phyloP scores from a whole-genome alignment of 2,329 filamentous ascomycete species.

The Truncatella angustata region DNA sequence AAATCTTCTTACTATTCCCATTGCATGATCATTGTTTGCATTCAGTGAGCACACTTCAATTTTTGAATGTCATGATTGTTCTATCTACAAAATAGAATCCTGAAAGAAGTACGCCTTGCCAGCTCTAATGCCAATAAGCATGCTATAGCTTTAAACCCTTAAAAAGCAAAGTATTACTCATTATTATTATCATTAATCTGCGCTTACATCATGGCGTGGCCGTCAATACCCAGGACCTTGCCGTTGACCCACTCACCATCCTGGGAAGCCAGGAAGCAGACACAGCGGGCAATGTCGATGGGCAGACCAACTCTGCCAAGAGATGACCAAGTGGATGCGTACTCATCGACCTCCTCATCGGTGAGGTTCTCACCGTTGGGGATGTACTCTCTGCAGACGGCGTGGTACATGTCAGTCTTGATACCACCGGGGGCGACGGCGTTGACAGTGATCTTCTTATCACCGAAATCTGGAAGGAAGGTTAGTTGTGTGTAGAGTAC shows the following conservation, averaged over 20 bases:
- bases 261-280: conserved; percentile 50
- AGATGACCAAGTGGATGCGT: conserved; percentile 62
- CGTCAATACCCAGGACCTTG: conserved; percentile 15
- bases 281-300: conserved; percentile 65
- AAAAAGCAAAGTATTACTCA: neutral
- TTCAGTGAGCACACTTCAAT: no score
- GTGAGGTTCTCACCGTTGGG: conserved; percentile 52
- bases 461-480: conserved; percentile 51
- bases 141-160: neutral
- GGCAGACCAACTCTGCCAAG: conserved; percentile 65
- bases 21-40: no score
- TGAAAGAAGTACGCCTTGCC: neutral
- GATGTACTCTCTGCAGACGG: conserved; percentile 63
- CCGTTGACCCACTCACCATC: conserved; percentile 48
- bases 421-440: conserved; percentile 65
- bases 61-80: neutral
- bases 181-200: neutral
- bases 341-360: conserved; percentile 62
- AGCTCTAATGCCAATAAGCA: neutral
- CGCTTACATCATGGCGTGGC: conserved; percentile 18
- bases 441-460: conserved; percentile 67
- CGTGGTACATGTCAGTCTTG: conserved; percentile 68
- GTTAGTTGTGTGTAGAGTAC: neutral
- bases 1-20: no score
- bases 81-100: neutral